Evolutionary conservation across 1,284 basidiomycete species (phyloP).

Genomic region (Pterulicium gracile): DNA sequence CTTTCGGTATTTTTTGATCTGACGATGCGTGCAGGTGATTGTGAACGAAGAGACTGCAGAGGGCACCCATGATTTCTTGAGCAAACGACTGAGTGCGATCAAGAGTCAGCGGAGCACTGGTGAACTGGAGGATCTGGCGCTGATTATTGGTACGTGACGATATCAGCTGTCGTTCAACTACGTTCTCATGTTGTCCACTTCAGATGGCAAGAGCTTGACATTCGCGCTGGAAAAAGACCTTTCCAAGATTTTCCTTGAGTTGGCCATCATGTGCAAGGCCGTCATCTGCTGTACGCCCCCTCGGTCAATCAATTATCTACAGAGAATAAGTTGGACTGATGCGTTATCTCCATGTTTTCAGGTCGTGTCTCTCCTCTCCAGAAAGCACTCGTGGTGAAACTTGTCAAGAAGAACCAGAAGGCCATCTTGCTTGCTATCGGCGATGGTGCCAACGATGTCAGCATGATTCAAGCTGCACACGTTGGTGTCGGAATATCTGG

Average conservation of each 20-base stretch:
- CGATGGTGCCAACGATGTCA: slow-evolving; percentile 95
- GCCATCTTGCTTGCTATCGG: slow-evolving; percentile 92
- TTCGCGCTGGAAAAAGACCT: slow-evolving; percentile 92
- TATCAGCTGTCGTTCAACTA: slow-evolving; percentile 1
- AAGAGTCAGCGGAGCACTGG: slow-evolving; percentile 87
- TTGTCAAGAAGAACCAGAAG: slow-evolving; percentile 95
- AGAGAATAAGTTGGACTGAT: not conserved
- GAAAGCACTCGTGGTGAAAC: slow-evolving; percentile 96
- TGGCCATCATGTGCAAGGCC: slow-evolving; percentile 98
- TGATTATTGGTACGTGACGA: slow-evolving; percentile 81
- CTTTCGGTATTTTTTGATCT: slow-evolving; percentile 1
- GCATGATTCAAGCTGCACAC: slow-evolving; percentile 95
- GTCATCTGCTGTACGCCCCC: slow-evolving; percentile 82
- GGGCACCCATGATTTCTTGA: slow-evolving; percentile 81
- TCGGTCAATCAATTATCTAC: slow-evolving; percentile 1
- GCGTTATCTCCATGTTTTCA: slow-evolving; percentile 19
- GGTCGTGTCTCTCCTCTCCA: slow-evolving; percentile 96
- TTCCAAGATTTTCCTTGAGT: slow-evolving; percentile 81
- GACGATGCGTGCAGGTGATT: slow-evolving; percentile 52
- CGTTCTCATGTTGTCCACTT: not conserved
- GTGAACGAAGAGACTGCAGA: slow-evolving; percentile 86
- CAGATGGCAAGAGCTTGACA: slow-evolving; percentile 90
- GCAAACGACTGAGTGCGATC: slow-evolving; percentile 83
- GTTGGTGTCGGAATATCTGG: slow-evolving; percentile 98
- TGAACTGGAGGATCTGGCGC: slow-evolving; percentile 89